Evolutionary conservation across 1,284 basidiomycete species (phyloP), one percentile per base, ranked within the genome.

Genomic region (Fomes fomentarius): DNA sequence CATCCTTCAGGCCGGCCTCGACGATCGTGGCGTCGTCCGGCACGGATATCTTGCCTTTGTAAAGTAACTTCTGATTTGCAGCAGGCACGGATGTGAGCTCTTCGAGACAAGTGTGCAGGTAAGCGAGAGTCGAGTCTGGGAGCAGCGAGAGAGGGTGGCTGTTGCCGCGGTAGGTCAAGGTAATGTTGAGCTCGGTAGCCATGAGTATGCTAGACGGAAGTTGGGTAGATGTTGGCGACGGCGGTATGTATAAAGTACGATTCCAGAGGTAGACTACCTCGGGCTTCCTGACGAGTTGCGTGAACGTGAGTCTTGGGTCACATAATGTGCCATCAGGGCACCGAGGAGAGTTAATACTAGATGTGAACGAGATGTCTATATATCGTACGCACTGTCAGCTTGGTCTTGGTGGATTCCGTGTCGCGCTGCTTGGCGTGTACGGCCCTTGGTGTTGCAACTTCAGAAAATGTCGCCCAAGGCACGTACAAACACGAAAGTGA

Each of bases 11-110:
- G 12, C 87, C 87, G 1, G 78, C 79, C 42, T 81, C 72, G 0
- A 62, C 46, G 3, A 90, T 60, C 0, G 81, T 80, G 9, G 68
- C 71, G 25, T 72, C 69, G 4, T 66, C 62, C 0, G 62, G 44
- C 1, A 69, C 66, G 0, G 70, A 50, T 40, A 81, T 85, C 75
- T 84, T 89, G 28, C 88, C 87, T 68, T 84, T 88, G 72, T 80
- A 87, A 3, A 91, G 67, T 34, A 91, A 74, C 65, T 91, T 91
- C 73, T 91, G 88, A 43, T 84, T 71, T 4, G 74, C 66, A 5
- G 81, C 75, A 0, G 87, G 85, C 8, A 91, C 83, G 19, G 76
- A 74, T 1, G 87, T 90, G 31, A 87, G 75, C 57, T 83, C 79
- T 64, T 86, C 80, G 5, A 90, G 66, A 31, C 66, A 75, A 1